Evolutionary conservation across 2,329 filamentous ascomycete species (phyloP), one percentile per base, ranked within the genome.

Genomic region (Epichloe festucae): DNA sequence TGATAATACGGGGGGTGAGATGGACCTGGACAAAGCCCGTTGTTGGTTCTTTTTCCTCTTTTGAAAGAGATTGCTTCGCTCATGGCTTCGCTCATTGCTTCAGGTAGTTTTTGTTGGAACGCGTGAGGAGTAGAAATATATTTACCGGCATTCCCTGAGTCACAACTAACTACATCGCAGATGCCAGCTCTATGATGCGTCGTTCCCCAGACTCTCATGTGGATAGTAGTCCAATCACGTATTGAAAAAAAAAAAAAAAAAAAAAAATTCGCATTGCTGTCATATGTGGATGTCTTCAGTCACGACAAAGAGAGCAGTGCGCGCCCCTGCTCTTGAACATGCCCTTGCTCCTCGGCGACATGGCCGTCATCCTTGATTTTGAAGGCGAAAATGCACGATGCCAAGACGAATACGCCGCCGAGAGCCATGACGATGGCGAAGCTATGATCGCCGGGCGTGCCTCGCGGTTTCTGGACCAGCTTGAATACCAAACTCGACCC

Each of bases 371-470:
- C 86, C 40, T 76, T 73, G 38, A 93, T 81, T 53, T 76, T 74
- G 48, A 76, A 72, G 11, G 88, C 84, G 62, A 91, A 77, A 58
- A 78, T 87, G 5, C 86, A 88, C 5, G 91, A 87, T 3, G 85
- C 70, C 46, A 96, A 65, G 1, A 89, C 87, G 55, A 85, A 87
- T 43, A 86, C 67, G 2, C 90, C 91, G 1, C 89, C 90, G 51
- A 94, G 83, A 19, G 90, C 81, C 59, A 97, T 71, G 42, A 95
- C 89, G 72, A 91, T 88, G 15, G 84, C 83, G 48, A 96, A 87
- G 65, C 87, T 94, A 57, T 85, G 81, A 68, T 97, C 91, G 36
- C 89, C 90, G 0, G 88, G 85, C 4, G 77, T 79, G 4, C 89
- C 90, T 56, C 91, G 78, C 0, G 88, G 89, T 67, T 95, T 95